These are phyloP conservation scores for Aspergillus sp. DNA, from an alignment of 2,329 filamentous ascomycete species.

Conservation along the genomic window DNA sequence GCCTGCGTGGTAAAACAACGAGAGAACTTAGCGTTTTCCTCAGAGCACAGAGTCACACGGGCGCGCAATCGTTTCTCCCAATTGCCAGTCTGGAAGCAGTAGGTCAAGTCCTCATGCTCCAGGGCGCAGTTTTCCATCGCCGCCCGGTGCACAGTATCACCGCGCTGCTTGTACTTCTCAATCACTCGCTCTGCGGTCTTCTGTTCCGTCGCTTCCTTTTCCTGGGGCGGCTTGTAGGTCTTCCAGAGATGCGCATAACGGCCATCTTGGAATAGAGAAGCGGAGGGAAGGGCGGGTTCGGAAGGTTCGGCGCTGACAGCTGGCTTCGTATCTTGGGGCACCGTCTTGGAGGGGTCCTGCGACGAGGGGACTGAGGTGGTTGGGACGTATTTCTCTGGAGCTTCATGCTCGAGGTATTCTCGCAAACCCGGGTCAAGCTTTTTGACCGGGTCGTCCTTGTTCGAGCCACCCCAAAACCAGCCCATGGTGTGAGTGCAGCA, in stretches of 20 bases:
- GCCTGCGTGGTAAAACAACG: slow-evolving; percentile 87
- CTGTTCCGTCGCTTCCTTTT: slow-evolving; percentile 70
- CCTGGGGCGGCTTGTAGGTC: slow-evolving; percentile 73
- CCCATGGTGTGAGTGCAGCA: slow-evolving; percentile 47
- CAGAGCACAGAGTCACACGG: slow-evolving; percentile 73
- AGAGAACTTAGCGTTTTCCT: slow-evolving; percentile 76
- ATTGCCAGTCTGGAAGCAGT: slow-evolving; percentile 76
- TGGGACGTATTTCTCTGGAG: slow-evolving; percentile 67
- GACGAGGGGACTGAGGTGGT: slow-evolving; percentile 28
- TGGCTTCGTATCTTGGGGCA: slow-evolving; percentile 17
- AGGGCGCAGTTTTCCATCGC: slow-evolving; percentile 92
- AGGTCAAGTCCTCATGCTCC: slow-evolving; percentile 78
- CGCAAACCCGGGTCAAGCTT: slow-evolving; percentile 81
- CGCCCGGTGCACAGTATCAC: slow-evolving; percentile 72
- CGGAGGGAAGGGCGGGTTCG: slow-evolving; percentile 41
- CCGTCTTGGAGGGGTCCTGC: slow-evolving; percentile 22
- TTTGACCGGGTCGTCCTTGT: slow-evolving; percentile 64
- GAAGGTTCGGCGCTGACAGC: slow-evolving; percentile 29
- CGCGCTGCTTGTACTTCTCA: slow-evolving; percentile 80
- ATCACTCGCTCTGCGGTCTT: slow-evolving; percentile 83
- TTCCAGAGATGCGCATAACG: slow-evolving; percentile 90
- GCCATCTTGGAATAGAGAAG: slow-evolving; percentile 68
- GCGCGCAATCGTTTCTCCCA: slow-evolving; percentile 59
- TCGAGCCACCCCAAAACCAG: slow-evolving; percentile 63
- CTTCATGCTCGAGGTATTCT: slow-evolving; percentile 82